These are phyloP conservation scores for Pelargonium cotyledonis DNA, from an alignment of 441 rosid genomes.

Conservation along the genomic window DNA sequence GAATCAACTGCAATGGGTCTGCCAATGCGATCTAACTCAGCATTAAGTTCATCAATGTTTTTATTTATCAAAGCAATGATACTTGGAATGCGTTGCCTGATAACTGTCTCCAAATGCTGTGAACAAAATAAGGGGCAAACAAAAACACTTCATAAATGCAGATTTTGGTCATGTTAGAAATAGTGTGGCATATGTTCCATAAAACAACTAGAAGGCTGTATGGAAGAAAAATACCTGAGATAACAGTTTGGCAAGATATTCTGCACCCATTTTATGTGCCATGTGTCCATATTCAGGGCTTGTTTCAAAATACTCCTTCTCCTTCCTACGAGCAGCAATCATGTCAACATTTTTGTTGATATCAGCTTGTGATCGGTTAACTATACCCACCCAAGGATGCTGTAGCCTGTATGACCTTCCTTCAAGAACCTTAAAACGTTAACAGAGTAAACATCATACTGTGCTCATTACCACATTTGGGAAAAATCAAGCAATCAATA, in stretches of 20 bases:
- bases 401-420: conserved; percentile 91
- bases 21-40: conserved; percentile 94
- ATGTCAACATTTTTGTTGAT: conserved; percentile 95
- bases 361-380: conserved; percentile 99
- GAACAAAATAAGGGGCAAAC: conserved; percentile 10
- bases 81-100: conserved; percentile 94
- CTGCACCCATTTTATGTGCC: conserved; percentile 93
- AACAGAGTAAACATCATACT: conserved; percentile 20
- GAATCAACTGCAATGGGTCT: conserved; percentile 95
- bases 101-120: conserved; percentile 91
- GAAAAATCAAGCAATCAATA: neutral
- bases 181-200: neutral
- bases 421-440: conserved; percentile 70
- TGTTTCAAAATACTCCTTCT: conserved; percentile 88
- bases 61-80: conserved; percentile 91
- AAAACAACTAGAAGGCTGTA: conserved; percentile 14
- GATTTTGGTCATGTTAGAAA: neutral
- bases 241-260: conserved; percentile 88
- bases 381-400: conserved; percentile 99
- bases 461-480: neutral
- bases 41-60: conserved; percentile 90
- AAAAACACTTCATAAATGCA: neutral
- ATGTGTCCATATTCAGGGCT: conserved; percentile 98
- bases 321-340: conserved; percentile 87
- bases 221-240: conserved; percentile 52